Conservation (phyloP, 139 green algal genomes). For the Tetraselmis striata region DNA sequence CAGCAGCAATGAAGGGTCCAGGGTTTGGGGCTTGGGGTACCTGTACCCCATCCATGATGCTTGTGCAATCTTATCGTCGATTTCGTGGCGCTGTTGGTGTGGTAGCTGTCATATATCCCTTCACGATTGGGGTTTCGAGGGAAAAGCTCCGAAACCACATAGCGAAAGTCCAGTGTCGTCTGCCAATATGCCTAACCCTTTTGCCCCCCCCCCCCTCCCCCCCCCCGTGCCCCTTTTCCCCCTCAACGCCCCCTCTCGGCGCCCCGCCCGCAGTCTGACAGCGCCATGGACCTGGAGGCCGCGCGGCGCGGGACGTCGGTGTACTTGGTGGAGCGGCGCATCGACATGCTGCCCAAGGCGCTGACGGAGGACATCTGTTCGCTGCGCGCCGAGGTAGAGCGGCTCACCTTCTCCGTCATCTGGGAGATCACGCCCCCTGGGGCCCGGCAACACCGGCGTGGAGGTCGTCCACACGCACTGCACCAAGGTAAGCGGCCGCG, state of each 20-base stretch:
- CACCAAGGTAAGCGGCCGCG: slow-evolving; percentile 11
- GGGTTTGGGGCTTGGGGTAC: no score
- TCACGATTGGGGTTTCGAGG: no score
- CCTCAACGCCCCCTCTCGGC: background rate
- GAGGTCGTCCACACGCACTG: slow-evolving; percentile 30
- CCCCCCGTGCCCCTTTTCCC: no score
- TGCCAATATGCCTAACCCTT: slow-evolving; percentile 21
- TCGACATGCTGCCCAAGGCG: slow-evolving; percentile 90
- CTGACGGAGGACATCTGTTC: slow-evolving; percentile 91
- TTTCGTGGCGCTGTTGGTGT: no score
- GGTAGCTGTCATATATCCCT: no score
- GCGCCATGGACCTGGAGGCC: slow-evolving; percentile 77
- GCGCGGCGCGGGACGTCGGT: slow-evolving; percentile 24
- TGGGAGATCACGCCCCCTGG: slow-evolving; percentile 77
- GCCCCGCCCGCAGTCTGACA: slow-evolving; percentile 27
- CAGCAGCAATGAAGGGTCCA: no score
- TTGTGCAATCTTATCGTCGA: no score
- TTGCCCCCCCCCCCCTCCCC: no score
- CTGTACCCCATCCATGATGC: no score
- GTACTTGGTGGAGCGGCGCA: slow-evolving; percentile 51
- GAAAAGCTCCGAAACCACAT: background rate
- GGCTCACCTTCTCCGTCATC: slow-evolving; percentile 85
- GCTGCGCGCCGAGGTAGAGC: slow-evolving; percentile 54
- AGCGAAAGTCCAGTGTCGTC: background rate
- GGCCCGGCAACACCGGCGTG: slow-evolving; percentile 17